Evolutionary conservation across 768 basidiomycete species (phyloP), one percentile per base, ranked within the genome.

Genomic region (Suillus lakei): DNA sequence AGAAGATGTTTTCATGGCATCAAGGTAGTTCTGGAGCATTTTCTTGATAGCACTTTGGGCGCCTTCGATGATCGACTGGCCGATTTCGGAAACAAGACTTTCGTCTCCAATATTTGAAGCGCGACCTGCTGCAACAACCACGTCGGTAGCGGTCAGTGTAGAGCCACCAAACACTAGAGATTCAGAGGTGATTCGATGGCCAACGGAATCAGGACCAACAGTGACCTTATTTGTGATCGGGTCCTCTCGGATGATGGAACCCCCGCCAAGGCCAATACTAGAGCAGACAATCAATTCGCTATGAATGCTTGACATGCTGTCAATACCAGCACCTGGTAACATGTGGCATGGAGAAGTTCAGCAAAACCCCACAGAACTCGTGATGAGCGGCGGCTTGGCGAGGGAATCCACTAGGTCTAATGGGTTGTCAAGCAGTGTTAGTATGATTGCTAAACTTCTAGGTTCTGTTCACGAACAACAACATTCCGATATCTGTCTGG

Each of bases 171-270:
- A 91, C 0, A 88, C 78, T 10, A 78, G 72, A 6, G 83, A 82
- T 50, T 88, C 84, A 50, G 76, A 78, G 5, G 80, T 79, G 59
- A 86, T 79, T 66, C 76, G 72, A 71, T 88, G 85, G 0, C 89
- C 89, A 21, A 90, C 87, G 1, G 88, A 91, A 69, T 88, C 85
- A 13, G 89, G 89, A 0, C 89, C 89, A 39, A 91, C 81, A 0
- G 82, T 79, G 30, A 86, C 82, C 58, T 74, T 80, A 26, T 80
- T 76, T 3, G 73, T 71, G 18, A 66, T 61, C 30, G 77, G 71
- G 60, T 72, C 70, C 28, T 74, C 64, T 50, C 82, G 80, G 28
- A 89, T 78, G 44, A 82, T 73, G 9, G 88, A 89, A 9, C 89
- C 89, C 54, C 89, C 89, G 54, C 89, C 89, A 18, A 91, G 81